Evolutionary conservation across 1,284 basidiomycete genomes (phyloP).

Genomic region (Xanthoconium separans): DNA sequence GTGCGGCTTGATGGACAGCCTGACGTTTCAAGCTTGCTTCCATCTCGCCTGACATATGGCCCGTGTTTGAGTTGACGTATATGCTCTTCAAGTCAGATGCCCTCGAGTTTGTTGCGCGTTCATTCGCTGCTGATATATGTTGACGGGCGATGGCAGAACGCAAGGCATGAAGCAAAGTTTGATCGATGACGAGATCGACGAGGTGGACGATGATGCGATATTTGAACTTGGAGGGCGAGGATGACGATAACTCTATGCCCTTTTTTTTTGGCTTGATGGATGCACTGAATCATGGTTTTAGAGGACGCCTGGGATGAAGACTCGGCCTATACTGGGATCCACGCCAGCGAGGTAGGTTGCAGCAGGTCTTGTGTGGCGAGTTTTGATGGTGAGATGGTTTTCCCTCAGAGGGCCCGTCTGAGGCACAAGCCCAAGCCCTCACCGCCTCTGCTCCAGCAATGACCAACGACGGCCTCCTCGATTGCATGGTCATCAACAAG

Average conservation of each 20-base stretch:
- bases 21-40: conserved; percentile 82
- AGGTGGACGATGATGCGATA: conserved; percentile 57
- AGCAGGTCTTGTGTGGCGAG: conserved; percentile 32
- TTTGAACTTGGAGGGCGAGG: conserved; percentile 63
- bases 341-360: conserved; percentile 68
- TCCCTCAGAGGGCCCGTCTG: conserved; percentile 61
- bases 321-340: conserved; percentile 77
- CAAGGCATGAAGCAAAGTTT: conserved; percentile 60
- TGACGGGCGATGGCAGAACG: conserved; percentile 46
- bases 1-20: conserved; percentile 82
- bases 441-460: conserved; percentile 68
- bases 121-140: background rate
- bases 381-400: background rate
- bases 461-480: conserved; percentile 81
- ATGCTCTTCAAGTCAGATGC: conserved; percentile 81
- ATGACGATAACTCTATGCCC: conserved; percentile 53
- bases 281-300: conserved; percentile 24
- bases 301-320: conserved; percentile 86
- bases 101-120: no score
- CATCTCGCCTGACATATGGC: conserved; percentile 85
- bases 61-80: conserved; percentile 82
- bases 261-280: background rate
- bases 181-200: conserved; percentile 61
- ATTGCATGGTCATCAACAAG: conserved; percentile 96
- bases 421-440: conserved; percentile 48